Evolutionary conservation across 352 stramenopile species (phyloP).

Genomic region (Thalassiosira sp.): DNA sequence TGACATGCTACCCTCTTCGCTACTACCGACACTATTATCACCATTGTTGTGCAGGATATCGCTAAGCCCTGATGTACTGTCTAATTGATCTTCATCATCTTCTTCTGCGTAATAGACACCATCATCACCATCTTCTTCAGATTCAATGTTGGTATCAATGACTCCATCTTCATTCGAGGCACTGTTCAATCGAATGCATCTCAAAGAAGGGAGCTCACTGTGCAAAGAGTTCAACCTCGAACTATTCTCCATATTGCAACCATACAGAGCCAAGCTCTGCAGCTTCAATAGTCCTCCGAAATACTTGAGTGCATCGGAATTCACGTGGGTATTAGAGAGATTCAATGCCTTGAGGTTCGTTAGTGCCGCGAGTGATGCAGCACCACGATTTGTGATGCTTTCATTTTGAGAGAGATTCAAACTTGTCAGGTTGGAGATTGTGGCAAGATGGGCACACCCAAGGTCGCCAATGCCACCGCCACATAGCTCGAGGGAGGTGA

Average conservation of each 20-base stretch:
- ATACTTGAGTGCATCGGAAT: slow-evolving; percentile 57
- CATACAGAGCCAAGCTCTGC: slow-evolving; percentile 74
- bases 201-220: slow-evolving; percentile 65
- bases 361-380: slow-evolving; percentile 69
- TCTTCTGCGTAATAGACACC: slow-evolving; percentile 18
- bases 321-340: slow-evolving; percentile 76
- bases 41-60: slow-evolving; percentile 6
- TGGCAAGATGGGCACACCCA: slow-evolving; percentile 71
- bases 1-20: slow-evolving; percentile 9
- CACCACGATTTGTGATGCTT: slow-evolving; percentile 78
- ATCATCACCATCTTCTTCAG: slow-evolving; percentile 21
- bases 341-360: slow-evolving; percentile 78
- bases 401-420: slow-evolving; percentile 83
- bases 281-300: slow-evolving; percentile 68
- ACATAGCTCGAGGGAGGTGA: slow-evolving; percentile 73
- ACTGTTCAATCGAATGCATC: slow-evolving; percentile 72
- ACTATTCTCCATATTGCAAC: slow-evolving; percentile 65
- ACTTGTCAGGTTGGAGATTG: slow-evolving; percentile 64
- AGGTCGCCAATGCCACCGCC: slow-evolving; percentile 72
- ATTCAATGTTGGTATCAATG: slow-evolving; percentile 43
- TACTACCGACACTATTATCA: slow-evolving; percentile 6
- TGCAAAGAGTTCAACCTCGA: slow-evolving; percentile 60
- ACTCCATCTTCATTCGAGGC: slow-evolving; percentile 63
- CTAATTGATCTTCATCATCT: slow-evolving; percentile 10
- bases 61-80: no score